Percentiles rank a stretch among this genome's conserved stretches.
phyloP scores from a whole-genome alignment of 257 asterid species.

The Ehretia macrophylla region DNA sequence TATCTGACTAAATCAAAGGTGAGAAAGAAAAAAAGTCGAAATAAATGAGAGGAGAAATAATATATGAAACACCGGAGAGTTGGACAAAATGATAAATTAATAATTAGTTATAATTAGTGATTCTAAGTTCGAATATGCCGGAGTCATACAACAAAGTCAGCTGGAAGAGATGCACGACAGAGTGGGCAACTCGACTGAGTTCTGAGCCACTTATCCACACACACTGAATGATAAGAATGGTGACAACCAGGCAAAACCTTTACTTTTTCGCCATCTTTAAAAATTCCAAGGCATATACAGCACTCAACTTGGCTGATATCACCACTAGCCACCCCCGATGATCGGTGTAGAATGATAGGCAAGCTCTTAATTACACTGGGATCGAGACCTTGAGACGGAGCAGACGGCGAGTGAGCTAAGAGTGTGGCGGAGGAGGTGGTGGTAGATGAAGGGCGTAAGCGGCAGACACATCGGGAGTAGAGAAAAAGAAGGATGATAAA shows the following conservation, averaged over 20 bases:
- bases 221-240: constrained; percentile 34
- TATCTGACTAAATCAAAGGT: too few relatives aligned
- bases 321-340: neutral
- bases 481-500: constrained; percentile 45
- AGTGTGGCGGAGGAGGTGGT: constrained; percentile 10
- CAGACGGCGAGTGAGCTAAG: constrained; percentile 32
- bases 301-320: constrained; percentile 41
- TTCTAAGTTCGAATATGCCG: too few relatives aligned
- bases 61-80: too few relatives aligned
- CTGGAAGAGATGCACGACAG: constrained; percentile 58
- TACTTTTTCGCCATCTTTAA: constrained; percentile 33
- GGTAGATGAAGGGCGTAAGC: constrained; percentile 16
- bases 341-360: constrained; percentile 43
- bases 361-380: constrained; percentile 31
- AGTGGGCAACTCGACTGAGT: constrained; percentile 77
- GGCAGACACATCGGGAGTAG: constrained; percentile 60
- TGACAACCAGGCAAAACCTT: constrained; percentile 27
- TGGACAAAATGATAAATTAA: too few relatives aligned
- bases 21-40: too few relatives aligned
- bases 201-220: constrained; percentile 70
- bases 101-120: too few relatives aligned
- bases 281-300: constrained; percentile 33
- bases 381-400: constrained; percentile 47
- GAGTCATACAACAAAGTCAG: constrained; percentile 51
- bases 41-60: too few relatives aligned